Conservation (phyloP, 2,329 filamentous ascomycete genomes). For the Sporothrix euskadiensis region DNA sequence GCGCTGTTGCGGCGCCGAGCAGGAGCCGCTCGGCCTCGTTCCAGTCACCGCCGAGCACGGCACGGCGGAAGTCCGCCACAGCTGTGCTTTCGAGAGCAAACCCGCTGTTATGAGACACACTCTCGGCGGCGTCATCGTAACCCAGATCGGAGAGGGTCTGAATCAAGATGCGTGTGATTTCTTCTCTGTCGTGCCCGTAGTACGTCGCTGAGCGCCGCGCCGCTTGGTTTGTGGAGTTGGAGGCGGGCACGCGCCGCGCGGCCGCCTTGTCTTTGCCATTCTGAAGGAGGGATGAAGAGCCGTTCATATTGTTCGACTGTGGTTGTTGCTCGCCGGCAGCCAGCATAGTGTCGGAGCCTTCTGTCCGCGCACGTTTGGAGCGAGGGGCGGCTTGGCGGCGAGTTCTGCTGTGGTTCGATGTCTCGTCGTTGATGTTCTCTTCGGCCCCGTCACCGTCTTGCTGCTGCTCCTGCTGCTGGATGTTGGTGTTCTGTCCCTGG, state of each 20-base stretch:
- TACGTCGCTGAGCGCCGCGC: slow-evolving; percentile 50
- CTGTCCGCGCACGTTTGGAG: slow-evolving; percentile 28
- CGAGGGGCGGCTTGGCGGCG: slow-evolving; percentile 16
- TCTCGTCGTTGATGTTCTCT: neutral
- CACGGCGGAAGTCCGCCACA: slow-evolving; percentile 80
- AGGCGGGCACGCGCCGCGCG: neutral
- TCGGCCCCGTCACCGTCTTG: neutral
- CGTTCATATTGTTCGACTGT: slow-evolving; percentile 51
- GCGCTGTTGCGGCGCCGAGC: slow-evolving; percentile 50
- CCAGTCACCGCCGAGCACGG: slow-evolving; percentile 82
- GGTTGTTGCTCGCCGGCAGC: slow-evolving; percentile 19
- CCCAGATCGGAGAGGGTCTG: slow-evolving; percentile 89
- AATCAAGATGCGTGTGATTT: slow-evolving; percentile 88
- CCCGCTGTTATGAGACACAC: slow-evolving; percentile 77
- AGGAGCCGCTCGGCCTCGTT: slow-evolving; percentile 79
- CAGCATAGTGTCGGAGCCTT: slow-evolving; percentile 23
- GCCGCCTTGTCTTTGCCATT: slow-evolving; percentile 37
- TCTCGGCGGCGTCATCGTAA: slow-evolving; percentile 73
- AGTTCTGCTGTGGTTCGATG: neutral
- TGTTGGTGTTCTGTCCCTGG: neutral
- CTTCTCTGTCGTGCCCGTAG: slow-evolving; percentile 84
- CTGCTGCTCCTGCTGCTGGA: no score
- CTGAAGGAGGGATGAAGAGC: slow-evolving; percentile 45
- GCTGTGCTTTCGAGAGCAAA: slow-evolving; percentile 82
- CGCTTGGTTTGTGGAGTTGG: neutral